A percentile compares a stretch with the other conserved stretches of the same genome.
Conservation (phyloP, 2,329 filamentous ascomycete species). For the Fusarium neocosmosporiellum region DNA sequence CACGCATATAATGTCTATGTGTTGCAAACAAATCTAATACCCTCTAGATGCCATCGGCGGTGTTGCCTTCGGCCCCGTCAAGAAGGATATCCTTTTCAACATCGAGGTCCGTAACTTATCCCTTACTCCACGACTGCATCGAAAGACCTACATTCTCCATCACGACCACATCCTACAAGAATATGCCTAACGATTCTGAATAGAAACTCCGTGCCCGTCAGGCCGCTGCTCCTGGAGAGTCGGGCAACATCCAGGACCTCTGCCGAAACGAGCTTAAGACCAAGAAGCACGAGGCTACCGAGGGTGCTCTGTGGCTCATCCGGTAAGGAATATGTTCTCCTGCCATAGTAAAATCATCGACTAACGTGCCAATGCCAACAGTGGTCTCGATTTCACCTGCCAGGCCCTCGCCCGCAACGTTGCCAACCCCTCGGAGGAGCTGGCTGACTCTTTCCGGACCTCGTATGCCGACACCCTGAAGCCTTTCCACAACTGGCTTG, state of each 20-base stretch:
- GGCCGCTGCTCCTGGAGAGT: conserved; percentile 80
- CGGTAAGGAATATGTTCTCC: conserved; percentile 67
- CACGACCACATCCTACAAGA: background rate
- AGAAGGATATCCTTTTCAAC: conserved; percentile 91
- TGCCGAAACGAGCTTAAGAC: conserved; percentile 87
- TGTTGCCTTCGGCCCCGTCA: conserved; percentile 88
- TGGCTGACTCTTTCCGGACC: conserved; percentile 85
- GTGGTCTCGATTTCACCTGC: conserved; percentile 93
- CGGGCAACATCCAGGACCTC: conserved; percentile 86
- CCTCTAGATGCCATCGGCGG: conserved; percentile 69
- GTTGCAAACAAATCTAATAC: conserved; percentile 14
- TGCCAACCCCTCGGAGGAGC: conserved; percentile 75
- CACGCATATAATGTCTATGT: background rate
- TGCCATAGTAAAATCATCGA: background rate
- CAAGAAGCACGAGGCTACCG: conserved; percentile 88
- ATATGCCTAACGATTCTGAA: conserved; percentile 28
- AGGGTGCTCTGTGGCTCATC: conserved; percentile 90
- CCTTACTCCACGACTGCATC: conserved; percentile 1
- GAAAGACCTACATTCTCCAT: background rate
- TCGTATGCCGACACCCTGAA: conserved; percentile 91
- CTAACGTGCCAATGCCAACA: conserved; percentile 50
- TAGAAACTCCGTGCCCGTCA: conserved; percentile 92
- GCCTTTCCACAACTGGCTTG: conserved; percentile 86
- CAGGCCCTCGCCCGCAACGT: conserved; percentile 85
- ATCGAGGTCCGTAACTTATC: conserved; percentile 73